A percentile compares a stretch with the other conserved stretches of the same genome.
Conservation (phyloP, 2,329 filamentous ascomycete genomes). For the Paraphaeosphaeria sporulosa region DNA sequence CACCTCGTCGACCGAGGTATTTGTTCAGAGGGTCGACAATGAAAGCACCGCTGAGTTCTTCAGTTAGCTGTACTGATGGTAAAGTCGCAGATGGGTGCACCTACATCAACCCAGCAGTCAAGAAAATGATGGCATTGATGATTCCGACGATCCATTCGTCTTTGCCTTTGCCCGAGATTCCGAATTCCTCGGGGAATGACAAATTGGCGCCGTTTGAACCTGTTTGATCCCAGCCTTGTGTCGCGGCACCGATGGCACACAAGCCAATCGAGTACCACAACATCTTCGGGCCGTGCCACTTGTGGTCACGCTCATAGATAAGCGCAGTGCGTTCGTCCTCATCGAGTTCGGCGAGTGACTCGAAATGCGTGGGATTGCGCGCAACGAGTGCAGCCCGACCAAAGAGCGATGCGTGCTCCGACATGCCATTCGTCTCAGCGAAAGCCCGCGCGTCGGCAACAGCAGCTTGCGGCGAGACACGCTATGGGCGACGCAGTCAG, state of each 20-base stretch:
- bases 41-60: slow-evolving; percentile 33
- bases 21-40: slow-evolving; percentile 49
- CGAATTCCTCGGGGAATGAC: slow-evolving; percentile 65
- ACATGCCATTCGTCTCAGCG: slow-evolving; percentile 65
- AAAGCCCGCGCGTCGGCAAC: slow-evolving; percentile 67
- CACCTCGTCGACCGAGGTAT: slow-evolving; percentile 46
- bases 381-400: slow-evolving; percentile 77
- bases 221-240: slow-evolving; percentile 72
- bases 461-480: slow-evolving; percentile 60
- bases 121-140: slow-evolving; percentile 49
- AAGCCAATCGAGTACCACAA: slow-evolving; percentile 73
- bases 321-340: slow-evolving; percentile 68
- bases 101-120: slow-evolving; percentile 49
- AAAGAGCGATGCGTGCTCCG: slow-evolving; percentile 65
- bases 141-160: slow-evolving; percentile 43
- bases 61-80: not conserved
- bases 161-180: slow-evolving; percentile 47
- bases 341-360: slow-evolving; percentile 67
- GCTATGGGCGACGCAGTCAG: slow-evolving; percentile 46
- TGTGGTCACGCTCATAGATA: slow-evolving; percentile 69
- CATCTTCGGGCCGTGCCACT: slow-evolving; percentile 65
- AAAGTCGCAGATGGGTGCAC: slow-evolving; percentile 23
- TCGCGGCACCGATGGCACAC: slow-evolving; percentile 74
- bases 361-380: slow-evolving; percentile 70
- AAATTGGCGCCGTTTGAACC: slow-evolving; percentile 64